Evolutionary conservation across 2,329 filamentous ascomycete species (phyloP).

Genomic region (Fusarium albidum): DNA sequence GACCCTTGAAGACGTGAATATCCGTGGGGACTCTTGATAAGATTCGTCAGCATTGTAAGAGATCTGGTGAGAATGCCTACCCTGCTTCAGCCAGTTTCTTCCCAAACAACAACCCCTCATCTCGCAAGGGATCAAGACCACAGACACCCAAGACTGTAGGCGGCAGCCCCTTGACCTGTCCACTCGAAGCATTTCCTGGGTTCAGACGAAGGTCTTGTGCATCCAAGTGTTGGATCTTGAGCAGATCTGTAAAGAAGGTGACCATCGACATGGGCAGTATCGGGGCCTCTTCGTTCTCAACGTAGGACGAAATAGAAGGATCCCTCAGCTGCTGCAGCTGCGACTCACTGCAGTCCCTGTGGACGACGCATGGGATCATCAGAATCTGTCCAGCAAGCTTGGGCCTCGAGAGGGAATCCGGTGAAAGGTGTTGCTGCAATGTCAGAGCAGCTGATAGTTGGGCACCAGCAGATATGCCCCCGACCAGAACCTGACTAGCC

Average conservation of each 20-base stretch:
- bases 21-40: too few relatives aligned
- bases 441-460: slow-evolving; percentile 51
- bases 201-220: too few relatives aligned
- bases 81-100: slow-evolving; percentile 52
- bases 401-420: slow-evolving; percentile 24
- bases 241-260: too few relatives aligned
- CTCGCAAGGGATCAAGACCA: slow-evolving; percentile 55
- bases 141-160: slow-evolving; percentile 54
- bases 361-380: slow-evolving; percentile 55
- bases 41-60: background rate
- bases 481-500: slow-evolving; percentile 48
- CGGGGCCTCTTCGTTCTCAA: slow-evolving; percentile 51
- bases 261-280: too few relatives aligned
- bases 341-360: slow-evolving; percentile 20
- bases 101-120: slow-evolving; percentile 56
- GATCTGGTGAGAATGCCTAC: slow-evolving; percentile 38
- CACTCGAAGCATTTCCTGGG: too few relatives aligned
- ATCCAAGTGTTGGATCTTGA: too few relatives aligned
- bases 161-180: slow-evolving; percentile 53
- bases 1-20: too few relatives aligned
- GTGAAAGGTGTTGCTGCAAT: slow-evolving; percentile 47
- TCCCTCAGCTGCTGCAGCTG: slow-evolving; percentile 47
- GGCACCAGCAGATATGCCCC: slow-evolving; percentile 58
- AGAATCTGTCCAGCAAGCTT: slow-evolving; percentile 58
- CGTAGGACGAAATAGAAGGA: slow-evolving; percentile 51